phyloP scores from a whole-genome alignment of 2,329 filamentous ascomycete species.

The Fusarium sp. region DNA sequence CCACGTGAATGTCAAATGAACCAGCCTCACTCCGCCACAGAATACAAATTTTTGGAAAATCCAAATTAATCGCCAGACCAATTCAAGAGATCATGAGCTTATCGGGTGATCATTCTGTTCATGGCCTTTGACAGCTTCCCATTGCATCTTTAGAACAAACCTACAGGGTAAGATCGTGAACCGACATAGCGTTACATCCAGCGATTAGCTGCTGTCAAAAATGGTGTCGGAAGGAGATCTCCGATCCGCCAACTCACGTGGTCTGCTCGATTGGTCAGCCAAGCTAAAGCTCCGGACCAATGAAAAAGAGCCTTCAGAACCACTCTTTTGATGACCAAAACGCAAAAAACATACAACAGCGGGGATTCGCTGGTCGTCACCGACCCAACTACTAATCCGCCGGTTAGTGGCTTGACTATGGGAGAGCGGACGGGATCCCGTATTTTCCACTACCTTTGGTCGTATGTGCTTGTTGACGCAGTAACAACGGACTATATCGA shows the following conservation, averaged over 20 bases:
- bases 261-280: not conserved
- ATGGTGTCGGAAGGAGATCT: not conserved
- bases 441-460: conserved; percentile 33
- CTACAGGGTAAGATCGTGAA: not conserved
- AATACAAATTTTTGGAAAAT: not conserved
- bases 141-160: not conserved
- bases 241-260: not conserved
- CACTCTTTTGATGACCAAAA: too few relatives aligned
- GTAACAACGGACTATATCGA: fast-evolving
- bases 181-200: not conserved
- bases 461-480: not conserved
- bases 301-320: not conserved
- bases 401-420: conserved; percentile 31
- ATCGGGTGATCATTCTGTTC: not conserved
- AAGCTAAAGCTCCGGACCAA: not conserved
- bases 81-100: not conserved
- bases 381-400: conserved; percentile 35
- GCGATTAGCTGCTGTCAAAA: not conserved
- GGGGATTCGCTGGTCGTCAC: conserved; percentile 35
- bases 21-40: not conserved
- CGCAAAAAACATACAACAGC: conserved; percentile 21
- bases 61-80: not conserved
- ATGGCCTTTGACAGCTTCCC: not conserved
- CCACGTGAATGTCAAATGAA: not conserved
- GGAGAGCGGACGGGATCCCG: conserved; percentile 34